Evolutionary conservation across 1,139 yeast species (phyloP).

Genomic region (Pichia sp.): DNA sequence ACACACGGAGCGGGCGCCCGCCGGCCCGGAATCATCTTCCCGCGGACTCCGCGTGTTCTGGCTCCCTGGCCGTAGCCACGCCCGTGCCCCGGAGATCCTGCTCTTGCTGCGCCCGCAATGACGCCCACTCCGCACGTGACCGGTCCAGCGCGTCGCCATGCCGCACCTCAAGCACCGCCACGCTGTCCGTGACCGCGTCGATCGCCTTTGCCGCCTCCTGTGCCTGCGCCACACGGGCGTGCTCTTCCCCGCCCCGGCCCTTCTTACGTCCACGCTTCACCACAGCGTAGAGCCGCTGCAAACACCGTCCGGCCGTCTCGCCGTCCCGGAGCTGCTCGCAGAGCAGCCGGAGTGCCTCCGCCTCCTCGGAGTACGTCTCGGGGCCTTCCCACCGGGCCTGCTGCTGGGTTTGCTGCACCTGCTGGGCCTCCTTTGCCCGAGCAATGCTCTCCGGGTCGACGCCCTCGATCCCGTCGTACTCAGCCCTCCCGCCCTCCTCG

Average conservation of each 20-base stretch:
- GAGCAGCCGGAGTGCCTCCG: background rate
- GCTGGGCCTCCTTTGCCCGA: background rate
- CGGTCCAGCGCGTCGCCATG: background rate
- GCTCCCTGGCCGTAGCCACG: too few relatives aligned
- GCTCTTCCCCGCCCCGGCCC: background rate
- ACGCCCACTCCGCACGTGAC: background rate
- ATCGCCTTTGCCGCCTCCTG: background rate
- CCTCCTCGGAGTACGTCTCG: background rate
- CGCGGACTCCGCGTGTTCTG: background rate
- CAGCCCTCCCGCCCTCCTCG: slow-evolving; percentile 31
- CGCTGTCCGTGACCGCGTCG: slow-evolving; percentile 1
- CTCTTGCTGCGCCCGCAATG: background rate
- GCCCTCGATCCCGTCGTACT: background rate
- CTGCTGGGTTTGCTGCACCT: too few relatives aligned
- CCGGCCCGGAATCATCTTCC: background rate
- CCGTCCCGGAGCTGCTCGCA: background rate
- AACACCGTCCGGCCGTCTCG: background rate
- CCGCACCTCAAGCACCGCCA: slow-evolving; percentile 5
- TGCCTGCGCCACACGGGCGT: background rate
- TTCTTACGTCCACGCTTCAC: background rate
- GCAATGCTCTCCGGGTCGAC: slow-evolving; percentile 1
- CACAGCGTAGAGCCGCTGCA: slow-evolving; percentile 3
- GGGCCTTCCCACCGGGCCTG: background rate
- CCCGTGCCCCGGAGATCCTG: background rate
- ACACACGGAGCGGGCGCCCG: slow-evolving; percentile 3